phyloP scores from a whole-genome alignment of 768 basidiomycete genomes.

The Galerina marginata region DNA sequence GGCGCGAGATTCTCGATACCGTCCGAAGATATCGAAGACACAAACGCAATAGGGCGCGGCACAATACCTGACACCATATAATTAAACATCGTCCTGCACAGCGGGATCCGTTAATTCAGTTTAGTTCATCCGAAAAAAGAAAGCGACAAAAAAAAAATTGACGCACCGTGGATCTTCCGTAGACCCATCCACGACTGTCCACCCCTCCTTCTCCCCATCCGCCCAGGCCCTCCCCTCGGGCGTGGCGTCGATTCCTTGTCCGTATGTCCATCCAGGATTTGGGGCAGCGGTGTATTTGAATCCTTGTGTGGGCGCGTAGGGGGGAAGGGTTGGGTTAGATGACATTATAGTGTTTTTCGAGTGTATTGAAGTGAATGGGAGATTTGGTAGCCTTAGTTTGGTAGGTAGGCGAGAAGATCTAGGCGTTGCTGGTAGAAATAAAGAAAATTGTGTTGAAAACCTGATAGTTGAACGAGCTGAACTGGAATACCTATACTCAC shows the following conservation, averaged over 20 bases:
- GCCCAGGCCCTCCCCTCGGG: constrained; percentile 44
- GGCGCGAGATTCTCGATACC: constrained; percentile 67
- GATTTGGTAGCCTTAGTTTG: too few relatives aligned
- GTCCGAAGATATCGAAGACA: constrained; percentile 59
- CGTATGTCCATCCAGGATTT: too few relatives aligned
- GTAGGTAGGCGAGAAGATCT: too few relatives aligned
- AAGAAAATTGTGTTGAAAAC: too few relatives aligned
- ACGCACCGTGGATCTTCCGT: constrained; percentile 40
- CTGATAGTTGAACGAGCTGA: too few relatives aligned
- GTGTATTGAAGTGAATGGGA: too few relatives aligned
- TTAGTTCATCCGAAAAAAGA: too few relatives aligned
- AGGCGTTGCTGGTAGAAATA: too few relatives aligned
- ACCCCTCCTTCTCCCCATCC: constrained; percentile 48
- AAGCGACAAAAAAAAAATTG: too few relatives aligned
- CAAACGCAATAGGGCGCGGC: constrained; percentile 74
- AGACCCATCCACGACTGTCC: constrained; percentile 42
- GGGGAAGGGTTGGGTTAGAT: constrained; percentile 16
- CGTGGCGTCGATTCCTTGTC: constrained; percentile 16
- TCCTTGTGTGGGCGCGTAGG: constrained; percentile 24
- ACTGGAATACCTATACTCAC: too few relatives aligned
- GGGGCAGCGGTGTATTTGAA: constrained; percentile 25
- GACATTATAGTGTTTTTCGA: constrained; percentile 3
- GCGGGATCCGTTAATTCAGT: too few relatives aligned
- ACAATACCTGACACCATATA: constrained; percentile 63
- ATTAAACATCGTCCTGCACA: neutral